Evolutionary conservation across 2,329 filamentous ascomycete species (phyloP).

Genomic region (Nectriaceae sp.): DNA sequence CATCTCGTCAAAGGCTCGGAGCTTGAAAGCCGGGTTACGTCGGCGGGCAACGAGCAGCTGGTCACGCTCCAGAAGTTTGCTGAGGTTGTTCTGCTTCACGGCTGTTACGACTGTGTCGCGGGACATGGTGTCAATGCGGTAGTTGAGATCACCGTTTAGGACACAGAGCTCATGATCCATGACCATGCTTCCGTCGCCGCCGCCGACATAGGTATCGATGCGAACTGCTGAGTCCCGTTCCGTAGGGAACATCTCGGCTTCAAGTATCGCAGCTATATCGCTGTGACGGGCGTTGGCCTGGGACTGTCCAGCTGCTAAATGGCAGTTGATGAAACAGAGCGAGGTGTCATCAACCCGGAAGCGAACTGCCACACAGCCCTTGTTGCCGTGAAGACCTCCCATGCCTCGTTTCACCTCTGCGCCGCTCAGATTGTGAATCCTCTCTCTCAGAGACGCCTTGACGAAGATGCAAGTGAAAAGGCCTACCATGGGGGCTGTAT

Average conservation of each 20-base stretch:
- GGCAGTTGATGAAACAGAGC: constrained; percentile 95
- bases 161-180: constrained; percentile 98
- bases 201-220: constrained; percentile 79
- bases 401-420: constrained; percentile 94
- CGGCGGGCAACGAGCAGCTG: constrained; percentile 87
- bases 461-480: constrained; percentile 97
- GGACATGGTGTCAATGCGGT: constrained; percentile 96
- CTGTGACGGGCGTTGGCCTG: constrained; percentile 91
- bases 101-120: constrained; percentile 89
- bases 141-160: constrained; percentile 94
- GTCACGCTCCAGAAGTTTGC: constrained; percentile 88
- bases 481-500: constrained; percentile 85
- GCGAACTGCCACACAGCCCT: constrained; percentile 89
- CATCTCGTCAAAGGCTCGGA: constrained; percentile 87
- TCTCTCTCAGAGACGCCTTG: constrained; percentile 73
- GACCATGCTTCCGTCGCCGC: constrained; percentile 94
- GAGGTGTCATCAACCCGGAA: constrained; percentile 94
- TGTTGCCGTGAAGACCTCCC: constrained; percentile 94
- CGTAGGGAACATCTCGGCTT: constrained; percentile 71
- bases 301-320: constrained; percentile 90
- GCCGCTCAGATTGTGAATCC: constrained; percentile 75
- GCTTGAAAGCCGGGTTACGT: constrained; percentile 84
- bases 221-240: constrained; percentile 69
- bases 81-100: constrained; percentile 76
- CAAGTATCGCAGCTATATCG: constrained; percentile 87